Evolutionary conservation across 495 filamentous ascomycete species (phyloP), one percentile per base, ranked within the genome.

Genomic region (Hypoxylon perforatum): DNA sequence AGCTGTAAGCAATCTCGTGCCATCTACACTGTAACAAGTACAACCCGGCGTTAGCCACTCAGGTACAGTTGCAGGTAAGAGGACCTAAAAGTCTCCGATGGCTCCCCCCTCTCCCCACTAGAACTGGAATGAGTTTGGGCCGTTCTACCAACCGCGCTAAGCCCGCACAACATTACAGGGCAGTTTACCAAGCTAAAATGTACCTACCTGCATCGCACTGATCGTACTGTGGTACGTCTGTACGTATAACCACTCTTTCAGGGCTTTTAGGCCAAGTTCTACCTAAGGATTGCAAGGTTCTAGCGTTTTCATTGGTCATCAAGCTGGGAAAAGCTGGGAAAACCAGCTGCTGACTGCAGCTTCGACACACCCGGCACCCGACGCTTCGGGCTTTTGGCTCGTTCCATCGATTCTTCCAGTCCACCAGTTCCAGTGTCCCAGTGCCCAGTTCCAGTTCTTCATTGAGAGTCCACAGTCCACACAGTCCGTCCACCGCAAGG

Each of bases 371-470:
- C 12, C 21, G 12, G 21, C 60, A 69, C 65, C 60, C 65, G 65
- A 68, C 48, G 57, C 65, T 63, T 69, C 65, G 65, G 65, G 55
- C 60, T 52, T 69, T 69, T 64, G 60, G 65, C 60, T 62, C 57
- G 56, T 70, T 70, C 67, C 61, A 65, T 65, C 66, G 56, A 64
- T 69, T 69, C 56, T 62, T 70, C 57, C 61, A 69, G 57, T 61
- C 57, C 51, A 61, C 61, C 55, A 59, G 39, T 57, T 60, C 64
- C 57, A 60, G 51, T 44, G 48, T 66, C 61, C 57, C 30, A 33
- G 30, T 33, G 1, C 30, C 25, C 25, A 28, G 25, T 28, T 3
- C 25, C 25, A 28, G 25, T 28, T 28, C 25, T n/a, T n/a, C n/a
- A n/a, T n/a, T n/a, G n/a, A n/a, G n/a, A n/a, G n/a, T n/a, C n/a